Conservation (phyloP, 805 yeast genomes). For the Hanseniaspora thailandica region DNA sequence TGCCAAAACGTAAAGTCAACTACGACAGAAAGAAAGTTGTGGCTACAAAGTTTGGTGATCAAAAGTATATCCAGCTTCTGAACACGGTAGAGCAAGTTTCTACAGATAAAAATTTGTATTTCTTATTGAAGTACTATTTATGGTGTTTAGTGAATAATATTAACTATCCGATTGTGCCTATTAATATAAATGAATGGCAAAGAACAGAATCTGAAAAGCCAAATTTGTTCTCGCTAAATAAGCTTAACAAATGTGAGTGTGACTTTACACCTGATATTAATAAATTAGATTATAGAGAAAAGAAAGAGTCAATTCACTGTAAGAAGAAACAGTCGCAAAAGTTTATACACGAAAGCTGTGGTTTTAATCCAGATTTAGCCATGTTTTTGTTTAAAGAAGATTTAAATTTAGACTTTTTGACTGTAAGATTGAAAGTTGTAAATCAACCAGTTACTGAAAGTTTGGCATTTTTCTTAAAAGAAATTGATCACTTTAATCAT, state of each 20-base stretch:
- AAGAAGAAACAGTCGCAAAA: background rate
- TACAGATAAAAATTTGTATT: background rate
- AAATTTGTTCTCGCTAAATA: background rate
- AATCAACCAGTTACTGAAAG: background rate
- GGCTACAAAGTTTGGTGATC: background rate
- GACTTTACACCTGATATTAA: background rate
- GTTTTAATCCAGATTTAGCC: background rate
- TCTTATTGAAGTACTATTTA: background rate
- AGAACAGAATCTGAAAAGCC: background rate
- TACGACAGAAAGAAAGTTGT: background rate
- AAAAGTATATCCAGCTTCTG: background rate
- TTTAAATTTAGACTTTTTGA: background rate
- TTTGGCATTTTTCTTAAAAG: background rate
- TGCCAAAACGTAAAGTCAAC: background rate
- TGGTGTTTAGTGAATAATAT: constrained; percentile 1
- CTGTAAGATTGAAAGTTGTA: background rate
- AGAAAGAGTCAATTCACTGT: background rate
- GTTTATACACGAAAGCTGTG: background rate
- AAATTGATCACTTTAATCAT: background rate
- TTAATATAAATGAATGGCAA: constrained; percentile 1
- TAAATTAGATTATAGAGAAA: background rate
- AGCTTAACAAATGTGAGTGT: background rate
- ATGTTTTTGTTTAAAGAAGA: background rate
- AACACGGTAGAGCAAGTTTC: background rate
- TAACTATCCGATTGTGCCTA: background rate